Evolutionary conservation across 306 rosid species (phyloP).

Genomic region (Phaseolus lunatus): DNA sequence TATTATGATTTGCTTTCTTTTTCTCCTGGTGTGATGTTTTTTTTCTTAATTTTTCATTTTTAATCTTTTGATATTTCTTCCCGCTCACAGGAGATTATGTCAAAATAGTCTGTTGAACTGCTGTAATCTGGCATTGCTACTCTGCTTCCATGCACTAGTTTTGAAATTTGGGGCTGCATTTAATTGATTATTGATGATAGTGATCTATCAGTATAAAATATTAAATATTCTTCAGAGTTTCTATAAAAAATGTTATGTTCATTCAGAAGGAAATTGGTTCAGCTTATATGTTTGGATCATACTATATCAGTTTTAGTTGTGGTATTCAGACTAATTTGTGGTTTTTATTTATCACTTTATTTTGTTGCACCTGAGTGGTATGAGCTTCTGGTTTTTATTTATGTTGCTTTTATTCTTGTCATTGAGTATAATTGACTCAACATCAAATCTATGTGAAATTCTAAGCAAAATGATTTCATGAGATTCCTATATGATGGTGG

Average conservation of each 20-base stretch:
- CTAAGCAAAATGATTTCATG: slow-evolving; percentile 9
- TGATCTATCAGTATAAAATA: neutral
- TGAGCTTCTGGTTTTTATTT: neutral
- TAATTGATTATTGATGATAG: neutral
- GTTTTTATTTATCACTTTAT: neutral
- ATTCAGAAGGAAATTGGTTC: slow-evolving; percentile 7
- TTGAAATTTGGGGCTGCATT: slow-evolving; percentile 5
- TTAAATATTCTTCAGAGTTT: neutral
- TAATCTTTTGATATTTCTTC: neutral
- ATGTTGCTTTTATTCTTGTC: slow-evolving; percentile 6
- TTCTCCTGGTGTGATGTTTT: neutral
- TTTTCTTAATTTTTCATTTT: neutral
- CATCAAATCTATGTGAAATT: slow-evolving; percentile 3
- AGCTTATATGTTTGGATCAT: neutral
- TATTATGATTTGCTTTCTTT: slow-evolving; percentile 14
- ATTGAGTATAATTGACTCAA: neutral
- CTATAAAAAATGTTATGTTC: neutral
- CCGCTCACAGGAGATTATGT: neutral
- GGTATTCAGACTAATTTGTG: neutral
- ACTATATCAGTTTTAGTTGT: neutral
- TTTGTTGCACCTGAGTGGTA: slow-evolving; percentile 8
- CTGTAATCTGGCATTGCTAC: neutral
- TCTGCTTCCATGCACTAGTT: slow-evolving; percentile 13
- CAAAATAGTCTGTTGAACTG: slow-evolving; percentile 10
- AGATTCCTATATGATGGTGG: neutral